Evolutionary conservation across 768 basidiomycete genomes (phyloP), one percentile per base, ranked within the genome.

Genomic region (Rhizopogon vulgaris): DNA sequence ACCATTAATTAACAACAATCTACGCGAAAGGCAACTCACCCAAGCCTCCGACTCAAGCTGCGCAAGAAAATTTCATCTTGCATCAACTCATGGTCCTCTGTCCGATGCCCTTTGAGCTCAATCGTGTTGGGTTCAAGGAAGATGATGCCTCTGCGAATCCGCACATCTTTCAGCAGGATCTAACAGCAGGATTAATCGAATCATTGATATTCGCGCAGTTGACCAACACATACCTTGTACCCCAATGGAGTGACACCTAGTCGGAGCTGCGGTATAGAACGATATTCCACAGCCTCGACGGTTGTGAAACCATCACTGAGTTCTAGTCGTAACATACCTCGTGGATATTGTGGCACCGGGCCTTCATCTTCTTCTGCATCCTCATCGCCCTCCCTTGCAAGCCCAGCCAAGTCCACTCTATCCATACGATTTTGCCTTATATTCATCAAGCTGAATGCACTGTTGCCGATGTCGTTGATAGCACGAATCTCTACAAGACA

Each of bases 391-490:
- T 75, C 76, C 68, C 12, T 68, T 69, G 38, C 73, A 48, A 61
- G 68, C 63, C 9, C 67, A 50, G 36, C 72, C 74, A 28, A 77
- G 50, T 78, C 79, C 15, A 71, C 84, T 7, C 82, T 77, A 42
- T 82, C 79, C 49, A 79, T 70, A 32, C 90, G 76, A 11, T 82
- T 80, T 49, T 81, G 74, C 18, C 86, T 77, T 22, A 80, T 77
- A 58, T 87, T 87, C 54, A 85, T 77, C 15, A 96, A 75, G 48
- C 74, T 82, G 61, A 91, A 89, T 0, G 94, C 94, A 57, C 92
- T 92, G 40, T 79, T 71, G 0, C 85, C 90, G 18, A 96, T 84
- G 51, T 97, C 94, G 15, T 82, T 89, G n/a, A 95, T 78, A 12
- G 79, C 74, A 15, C 73, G 68, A 25, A 96, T 78, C 60, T 96